phyloP scores from a whole-genome alignment of 306 rosid genomes.

The Luffa acutangula region DNA sequence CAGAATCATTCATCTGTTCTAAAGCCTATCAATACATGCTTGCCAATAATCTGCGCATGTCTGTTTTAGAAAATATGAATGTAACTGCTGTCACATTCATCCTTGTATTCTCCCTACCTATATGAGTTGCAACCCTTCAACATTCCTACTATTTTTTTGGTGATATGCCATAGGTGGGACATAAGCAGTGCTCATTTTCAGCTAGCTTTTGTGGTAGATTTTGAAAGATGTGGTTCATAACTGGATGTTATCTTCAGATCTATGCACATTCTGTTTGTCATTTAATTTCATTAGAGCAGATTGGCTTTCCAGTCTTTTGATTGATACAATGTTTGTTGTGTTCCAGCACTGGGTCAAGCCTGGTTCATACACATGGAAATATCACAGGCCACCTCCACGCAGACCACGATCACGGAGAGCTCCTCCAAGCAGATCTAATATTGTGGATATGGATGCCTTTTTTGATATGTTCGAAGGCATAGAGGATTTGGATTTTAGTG shows the following conservation, averaged over 20 bases:
- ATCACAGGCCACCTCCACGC: slow-evolving; percentile 40
- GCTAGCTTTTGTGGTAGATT: not conserved
- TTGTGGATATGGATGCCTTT: slow-evolving; percentile 19
- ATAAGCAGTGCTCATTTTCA: not conserved
- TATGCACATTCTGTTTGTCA: slow-evolving; percentile 19
- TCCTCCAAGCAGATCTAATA: slow-evolving; percentile 24
- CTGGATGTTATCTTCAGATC: slow-evolving; percentile 9
- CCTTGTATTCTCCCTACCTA: not conserved
- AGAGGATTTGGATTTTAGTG: slow-evolving; percentile 10
- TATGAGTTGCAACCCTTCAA: not conserved
- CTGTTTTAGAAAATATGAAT: not conserved
- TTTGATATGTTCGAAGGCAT: slow-evolving; percentile 23
- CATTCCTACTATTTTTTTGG: not conserved
- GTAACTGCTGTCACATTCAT: not conserved
- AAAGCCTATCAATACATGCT: not conserved
- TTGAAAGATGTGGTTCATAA: not conserved
- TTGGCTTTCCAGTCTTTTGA: slow-evolving; percentile 36
- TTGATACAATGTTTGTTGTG: slow-evolving; percentile 46
- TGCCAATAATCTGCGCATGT: not conserved
- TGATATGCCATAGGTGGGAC: not conserved
- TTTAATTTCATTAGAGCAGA: slow-evolving; percentile 26
- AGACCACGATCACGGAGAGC: slow-evolving; percentile 26
- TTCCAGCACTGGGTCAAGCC: slow-evolving; percentile 49
- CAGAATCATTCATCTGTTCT: not conserved
- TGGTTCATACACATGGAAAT: slow-evolving; percentile 40